Evolutionary conservation across 805 yeast species (phyloP), one percentile per base, ranked within the genome.

Genomic region (Starmerella sirachaensis): DNA sequence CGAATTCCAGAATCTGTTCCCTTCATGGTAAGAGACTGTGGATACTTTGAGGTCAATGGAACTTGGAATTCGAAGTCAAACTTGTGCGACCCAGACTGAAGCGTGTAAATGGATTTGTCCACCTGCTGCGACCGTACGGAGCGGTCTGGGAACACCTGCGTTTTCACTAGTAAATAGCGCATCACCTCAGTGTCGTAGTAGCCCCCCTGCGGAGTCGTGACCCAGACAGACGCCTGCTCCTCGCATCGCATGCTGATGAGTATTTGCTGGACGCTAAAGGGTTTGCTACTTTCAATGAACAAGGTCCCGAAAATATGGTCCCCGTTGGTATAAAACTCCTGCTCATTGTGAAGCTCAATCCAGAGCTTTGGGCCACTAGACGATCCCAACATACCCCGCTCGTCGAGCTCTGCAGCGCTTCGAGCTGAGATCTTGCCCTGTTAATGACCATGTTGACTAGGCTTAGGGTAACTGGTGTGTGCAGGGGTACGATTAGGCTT

Each of bases 151-250:
- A 47, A 47, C 16, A 47, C 17, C 12, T 33, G 35, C 4, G 27
- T 16, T 6, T 24, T 13, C 13, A 40, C 16, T 2, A 41, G 32
- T 16, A 47, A 19, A 13, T 37, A 43, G 19, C 50, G 25, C 27
- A 27, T 23, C 11, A 33, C 37, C 34, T 46, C 50, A 5, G 38
- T 40, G 10, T 38, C 47, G 26, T 31, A 40, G 29, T 47, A 36
- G 16, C 49, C 45, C 9, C 51, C 51, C 16, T 47, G 49, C 12
- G 44, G 37, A 17, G 36, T 44, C 8, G 49, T 43, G 11, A 47
- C 49, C 49, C 46, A 42, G 3, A 47, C 50, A 14, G 28, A 16
- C 8, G 51, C 51, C 21, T 29, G 35, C 24, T 47, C 51, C 31
- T 47, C 51, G 31, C 51, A 47, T 2, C 49, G 34, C 20, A 47